A percentile compares a stretch with the other conserved stretches of the same genome.
Conservation (phyloP, 2,329 filamentous ascomycete genomes). For the Talaromyces verruculosus region DNA sequence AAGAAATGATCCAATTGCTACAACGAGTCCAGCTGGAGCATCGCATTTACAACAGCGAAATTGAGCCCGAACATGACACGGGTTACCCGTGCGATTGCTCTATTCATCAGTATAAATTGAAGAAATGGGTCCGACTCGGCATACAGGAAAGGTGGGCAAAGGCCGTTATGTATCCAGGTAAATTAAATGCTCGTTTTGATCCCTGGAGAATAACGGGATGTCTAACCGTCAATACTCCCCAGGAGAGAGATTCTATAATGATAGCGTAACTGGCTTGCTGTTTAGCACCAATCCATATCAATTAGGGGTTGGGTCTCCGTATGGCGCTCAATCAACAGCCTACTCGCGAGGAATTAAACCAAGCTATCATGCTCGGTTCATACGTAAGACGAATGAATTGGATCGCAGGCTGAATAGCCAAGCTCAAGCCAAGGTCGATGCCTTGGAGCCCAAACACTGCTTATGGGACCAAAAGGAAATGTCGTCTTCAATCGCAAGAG, state of each 20-base stretch:
- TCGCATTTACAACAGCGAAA: slow-evolving; percentile 48
- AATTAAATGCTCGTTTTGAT: slow-evolving; percentile 37
- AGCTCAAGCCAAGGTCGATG: slow-evolving; percentile 38
- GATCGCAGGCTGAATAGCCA: slow-evolving; percentile 40
- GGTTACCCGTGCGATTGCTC: slow-evolving; percentile 43
- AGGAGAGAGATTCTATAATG: slow-evolving; percentile 19
- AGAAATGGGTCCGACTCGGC: slow-evolving; percentile 38
- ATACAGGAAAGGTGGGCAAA: slow-evolving; percentile 47
- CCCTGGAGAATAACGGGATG: slow-evolving; percentile 3
- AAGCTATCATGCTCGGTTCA: slow-evolving; percentile 33
- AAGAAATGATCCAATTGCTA: slow-evolving; percentile 47
- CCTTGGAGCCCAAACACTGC: slow-evolving; percentile 37
- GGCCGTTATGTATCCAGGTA: slow-evolving; percentile 51
- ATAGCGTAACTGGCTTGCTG: slow-evolving; percentile 17
- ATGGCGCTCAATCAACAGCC: slow-evolving; percentile 31
- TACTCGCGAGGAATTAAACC: slow-evolving; percentile 30
- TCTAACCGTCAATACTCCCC: not conserved
- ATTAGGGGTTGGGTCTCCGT: slow-evolving; percentile 35
- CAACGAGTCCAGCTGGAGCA: slow-evolving; percentile 43
- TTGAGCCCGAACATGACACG: slow-evolving; percentile 50
- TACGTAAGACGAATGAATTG: slow-evolving; percentile 40
- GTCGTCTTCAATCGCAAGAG: slow-evolving; percentile 31
- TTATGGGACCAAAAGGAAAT: slow-evolving; percentile 41
- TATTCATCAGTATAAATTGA: slow-evolving; percentile 42
- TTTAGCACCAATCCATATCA: slow-evolving; percentile 39